Percentiles rank a stretch among this genome's conserved stretches.
These are phyloP conservation scores for Pichia cactophila DNA, from an alignment of 1,139 yeast genomes.

Conservation along the genomic window DNA sequence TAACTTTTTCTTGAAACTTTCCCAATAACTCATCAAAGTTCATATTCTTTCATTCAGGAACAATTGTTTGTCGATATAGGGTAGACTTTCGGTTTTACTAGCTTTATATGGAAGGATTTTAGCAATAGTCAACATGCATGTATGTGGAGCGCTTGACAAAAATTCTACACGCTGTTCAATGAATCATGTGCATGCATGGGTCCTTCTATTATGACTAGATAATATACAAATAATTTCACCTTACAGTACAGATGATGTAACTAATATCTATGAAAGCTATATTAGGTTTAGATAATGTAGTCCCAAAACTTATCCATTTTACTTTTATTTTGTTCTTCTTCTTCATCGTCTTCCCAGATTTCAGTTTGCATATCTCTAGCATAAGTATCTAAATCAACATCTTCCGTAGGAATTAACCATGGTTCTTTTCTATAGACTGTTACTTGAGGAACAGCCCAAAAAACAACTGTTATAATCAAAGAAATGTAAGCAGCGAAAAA, in stretches of 20 bases:
- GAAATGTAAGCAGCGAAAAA: slow-evolving; percentile 65
- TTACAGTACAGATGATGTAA: background rate
- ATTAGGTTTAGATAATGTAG: slow-evolving; percentile 37
- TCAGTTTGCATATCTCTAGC: slow-evolving; percentile 18
- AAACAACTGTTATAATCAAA: slow-evolving; percentile 44
- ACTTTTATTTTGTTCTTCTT: slow-evolving; percentile 23
- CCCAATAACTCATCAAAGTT: background rate
- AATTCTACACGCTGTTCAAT: background rate
- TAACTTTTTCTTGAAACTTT: slow-evolving; percentile 8
- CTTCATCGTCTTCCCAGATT: slow-evolving; percentile 19
- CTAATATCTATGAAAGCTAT: background rate
- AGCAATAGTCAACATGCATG: no score
- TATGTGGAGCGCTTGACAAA: background rate
- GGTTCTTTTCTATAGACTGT: slow-evolving; percentile 32
- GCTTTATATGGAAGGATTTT: no score
- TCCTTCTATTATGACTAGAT: background rate
- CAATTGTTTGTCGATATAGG: no score
- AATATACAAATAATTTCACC: background rate
- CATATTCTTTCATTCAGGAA: background rate
- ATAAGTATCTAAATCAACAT: slow-evolving; percentile 32
- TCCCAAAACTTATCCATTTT: slow-evolving; percentile 17
- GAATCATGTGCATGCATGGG: no score
- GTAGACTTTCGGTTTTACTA: no score
- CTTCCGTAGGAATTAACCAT: slow-evolving; percentile 36
- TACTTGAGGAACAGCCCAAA: slow-evolving; percentile 41